Base-by-base conservation (phyloP, 345 rosid species). In the Acer negundo region DNA sequence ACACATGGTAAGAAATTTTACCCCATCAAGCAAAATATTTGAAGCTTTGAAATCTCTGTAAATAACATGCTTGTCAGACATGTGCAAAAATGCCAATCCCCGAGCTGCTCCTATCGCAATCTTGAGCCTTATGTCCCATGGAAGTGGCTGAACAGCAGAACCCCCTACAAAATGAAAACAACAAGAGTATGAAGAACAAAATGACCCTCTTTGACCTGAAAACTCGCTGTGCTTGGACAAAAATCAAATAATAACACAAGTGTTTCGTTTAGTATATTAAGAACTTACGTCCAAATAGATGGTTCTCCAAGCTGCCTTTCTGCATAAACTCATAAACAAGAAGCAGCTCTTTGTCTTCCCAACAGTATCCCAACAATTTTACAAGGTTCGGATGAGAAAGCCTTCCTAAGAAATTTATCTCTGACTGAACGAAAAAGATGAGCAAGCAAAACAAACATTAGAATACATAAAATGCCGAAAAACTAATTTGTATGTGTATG, bases 21-120 rank as follows among this genome's bases (percentile, higher is more conserved):
- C 99, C 91, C 89, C 96, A 77, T 95, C 98, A 63, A 95, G 96
- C 53, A 95, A 79, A 77, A 95, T 93, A 75, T 95, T 93, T 4
- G 99, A 91, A 20, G 99, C 96, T 80, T 95, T 95, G 82, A 95
- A 95, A 80, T 93, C 99, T 80, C 99, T 69, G 80, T 92, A 95
- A 72, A 95, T 93, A 26, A 95, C 92, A 87, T 94, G 87, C 87
- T 89, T 93, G 19, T 95, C 97, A 1, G 96, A 92, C 0, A 92
- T 85, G 56, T 95, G 99, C 69, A 95, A 81, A 82, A 92, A 95
- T 0, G 86, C 86, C 53, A 95, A 90, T 49, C 98, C 98, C 74
- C 83, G 84, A 35, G 93, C 98, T 46, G 98, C 98, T 78, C 97
- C 99, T 23, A 91, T 88, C 0, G 92, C 92, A 17, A 93, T 91